These are phyloP conservation scores for Fusarium austroafricanum DNA, from an alignment of 2,329 filamentous ascomycete genomes.

Conservation along the genomic window DNA sequence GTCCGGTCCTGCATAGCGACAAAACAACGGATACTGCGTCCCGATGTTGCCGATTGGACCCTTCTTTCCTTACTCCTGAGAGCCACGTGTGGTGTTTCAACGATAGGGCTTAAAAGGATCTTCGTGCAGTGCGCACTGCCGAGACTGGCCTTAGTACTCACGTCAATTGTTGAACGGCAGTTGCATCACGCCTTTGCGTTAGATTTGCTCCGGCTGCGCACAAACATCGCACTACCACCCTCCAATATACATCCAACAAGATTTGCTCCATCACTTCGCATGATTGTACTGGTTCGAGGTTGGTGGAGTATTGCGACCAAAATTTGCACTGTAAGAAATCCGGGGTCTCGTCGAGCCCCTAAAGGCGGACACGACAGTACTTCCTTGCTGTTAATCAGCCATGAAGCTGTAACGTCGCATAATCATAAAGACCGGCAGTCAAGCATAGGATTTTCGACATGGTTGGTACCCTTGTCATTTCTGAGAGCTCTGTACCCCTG, in stretches of 20 bases:
- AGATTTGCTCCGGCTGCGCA: not conserved
- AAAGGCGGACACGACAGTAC: not conserved
- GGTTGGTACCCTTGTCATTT: conserved; percentile 11
- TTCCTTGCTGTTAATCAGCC: not conserved
- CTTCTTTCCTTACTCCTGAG: not conserved
- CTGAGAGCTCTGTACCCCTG: conserved; percentile 9
- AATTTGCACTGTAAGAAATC: not conserved
- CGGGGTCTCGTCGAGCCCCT: not conserved
- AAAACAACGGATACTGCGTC: conserved; percentile 10
- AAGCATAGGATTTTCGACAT: conserved; percentile 17
- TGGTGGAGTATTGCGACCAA: not conserved
- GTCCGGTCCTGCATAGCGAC: not conserved
- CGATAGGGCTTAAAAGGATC: conserved; percentile 16
- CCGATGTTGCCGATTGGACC: conserved; percentile 12
- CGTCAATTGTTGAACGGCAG: conserved; percentile 3
- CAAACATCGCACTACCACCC: not conserved
- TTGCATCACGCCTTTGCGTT: not conserved
- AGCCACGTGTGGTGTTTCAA: conserved; percentile 20
- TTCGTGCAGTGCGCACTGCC: not conserved
- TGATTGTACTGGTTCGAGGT: not conserved
- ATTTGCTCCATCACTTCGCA: not conserved
- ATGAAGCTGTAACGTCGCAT: conserved; percentile 11
- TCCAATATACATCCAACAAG: not conserved
- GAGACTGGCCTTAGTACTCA: not conserved
- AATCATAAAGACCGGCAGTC: conserved; percentile 15